Evolutionary conservation across 2,329 filamentous ascomycete genomes (phyloP).

Genomic region (Cercospora janseana): DNA sequence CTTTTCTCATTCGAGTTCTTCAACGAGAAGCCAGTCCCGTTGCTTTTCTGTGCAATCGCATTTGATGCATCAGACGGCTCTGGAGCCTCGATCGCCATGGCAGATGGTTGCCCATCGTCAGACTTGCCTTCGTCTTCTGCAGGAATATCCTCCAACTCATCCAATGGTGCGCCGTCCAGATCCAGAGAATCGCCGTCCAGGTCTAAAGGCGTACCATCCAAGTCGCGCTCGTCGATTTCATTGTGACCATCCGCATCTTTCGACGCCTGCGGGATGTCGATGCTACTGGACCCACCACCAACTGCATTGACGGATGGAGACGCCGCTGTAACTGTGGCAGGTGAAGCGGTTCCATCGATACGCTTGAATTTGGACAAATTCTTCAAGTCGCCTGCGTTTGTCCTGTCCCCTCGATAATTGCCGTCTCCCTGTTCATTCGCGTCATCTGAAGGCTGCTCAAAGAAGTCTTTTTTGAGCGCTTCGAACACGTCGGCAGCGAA

Average conservation of each 20-base stretch:
- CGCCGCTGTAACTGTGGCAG: constrained; percentile 25
- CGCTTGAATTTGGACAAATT: constrained; percentile 45
- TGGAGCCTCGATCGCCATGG: not conserved
- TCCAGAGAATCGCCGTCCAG: constrained; percentile 35
- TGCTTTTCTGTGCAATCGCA: not conserved
- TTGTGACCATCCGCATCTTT: constrained; percentile 41
- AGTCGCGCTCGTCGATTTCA: constrained; percentile 43
- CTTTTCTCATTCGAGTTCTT: constrained; percentile 27
- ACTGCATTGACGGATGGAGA: constrained; percentile 17
- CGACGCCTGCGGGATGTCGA: not conserved
- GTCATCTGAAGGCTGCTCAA: constrained; percentile 67
- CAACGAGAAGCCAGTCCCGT: constrained; percentile 29
- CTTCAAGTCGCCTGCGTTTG: constrained; percentile 29
- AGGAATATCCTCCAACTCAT: constrained; percentile 34
- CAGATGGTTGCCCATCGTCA: not conserved
- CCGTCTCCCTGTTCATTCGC: constrained; percentile 44
- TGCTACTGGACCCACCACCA: too few species aligned
- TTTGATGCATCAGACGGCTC: not conserved
- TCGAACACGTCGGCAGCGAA: constrained; percentile 75
- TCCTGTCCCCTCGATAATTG: constrained; percentile 40
- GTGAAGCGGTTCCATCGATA: constrained; percentile 51
- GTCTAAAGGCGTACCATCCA: constrained; percentile 32
- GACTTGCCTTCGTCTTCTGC: constrained; percentile 33
- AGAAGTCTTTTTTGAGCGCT: constrained; percentile 67
- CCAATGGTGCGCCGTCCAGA: constrained; percentile 48